Conservation (phyloP, 2,329 filamentous ascomycete species). For the Alternaria angustiovoidea region DNA sequence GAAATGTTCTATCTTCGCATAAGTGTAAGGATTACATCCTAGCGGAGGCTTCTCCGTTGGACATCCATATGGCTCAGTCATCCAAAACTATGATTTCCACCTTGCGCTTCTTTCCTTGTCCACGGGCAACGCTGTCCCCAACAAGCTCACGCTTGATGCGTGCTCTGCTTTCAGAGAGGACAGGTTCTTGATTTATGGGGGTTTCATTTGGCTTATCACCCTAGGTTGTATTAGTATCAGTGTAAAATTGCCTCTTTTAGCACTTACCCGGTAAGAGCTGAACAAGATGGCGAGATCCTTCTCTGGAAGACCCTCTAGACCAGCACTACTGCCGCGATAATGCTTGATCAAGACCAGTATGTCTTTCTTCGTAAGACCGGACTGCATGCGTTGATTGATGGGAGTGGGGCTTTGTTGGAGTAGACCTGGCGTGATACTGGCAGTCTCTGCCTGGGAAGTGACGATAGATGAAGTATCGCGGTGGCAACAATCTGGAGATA, state of each 20-base stretch:
- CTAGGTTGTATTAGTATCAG: too few relatives aligned
- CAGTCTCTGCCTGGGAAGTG: not conserved
- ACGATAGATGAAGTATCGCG: too few relatives aligned
- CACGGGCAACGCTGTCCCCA: not conserved
- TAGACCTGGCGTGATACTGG: not conserved
- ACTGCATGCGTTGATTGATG: rapidly evolving
- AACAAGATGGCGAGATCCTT: not conserved
- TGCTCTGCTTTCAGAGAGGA: too few relatives aligned
- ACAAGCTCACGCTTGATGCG: not conserved
- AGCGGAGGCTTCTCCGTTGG: not conserved
- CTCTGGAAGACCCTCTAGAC: not conserved
- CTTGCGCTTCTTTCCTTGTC: slow-evolving; percentile 9
- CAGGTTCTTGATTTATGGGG: not conserved
- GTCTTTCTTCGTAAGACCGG: not conserved
- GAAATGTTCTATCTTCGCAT: not conserved
- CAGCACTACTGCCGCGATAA: not conserved
- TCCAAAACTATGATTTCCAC: slow-evolving; percentile 14
- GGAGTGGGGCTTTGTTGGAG: not conserved
- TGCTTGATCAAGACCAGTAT: not conserved
- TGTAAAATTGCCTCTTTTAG: too few relatives aligned
- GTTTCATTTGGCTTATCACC: too few relatives aligned
- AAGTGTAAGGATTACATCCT: not conserved
- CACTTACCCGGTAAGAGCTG: too few relatives aligned
- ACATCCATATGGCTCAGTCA: not conserved
- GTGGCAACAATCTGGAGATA: too few relatives aligned